Evolutionary conservation across 495 filamentous ascomycete genomes (phyloP).

Genomic region (Elaphomyces granulatus): DNA sequence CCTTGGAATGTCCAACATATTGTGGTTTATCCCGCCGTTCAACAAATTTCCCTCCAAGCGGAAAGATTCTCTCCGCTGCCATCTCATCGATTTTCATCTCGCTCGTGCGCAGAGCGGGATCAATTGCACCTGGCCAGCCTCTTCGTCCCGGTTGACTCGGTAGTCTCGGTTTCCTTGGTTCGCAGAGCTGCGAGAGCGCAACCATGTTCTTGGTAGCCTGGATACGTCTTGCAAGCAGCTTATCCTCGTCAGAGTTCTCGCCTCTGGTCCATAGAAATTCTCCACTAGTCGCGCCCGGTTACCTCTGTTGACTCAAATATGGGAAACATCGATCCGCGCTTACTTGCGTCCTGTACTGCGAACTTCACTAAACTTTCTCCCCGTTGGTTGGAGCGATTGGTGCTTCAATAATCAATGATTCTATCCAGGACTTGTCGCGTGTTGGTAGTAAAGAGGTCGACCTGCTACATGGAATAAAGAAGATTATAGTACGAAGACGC

Average conservation of each 20-base stretch:
- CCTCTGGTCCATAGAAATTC: constrained; percentile 17
- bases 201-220: constrained; percentile 20
- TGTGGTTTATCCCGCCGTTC: constrained; percentile 14
- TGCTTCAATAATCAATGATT: no score
- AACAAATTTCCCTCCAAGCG: constrained; percentile 18
- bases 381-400: no score
- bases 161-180: constrained; percentile 15
- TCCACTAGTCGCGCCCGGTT: constrained; percentile 17
- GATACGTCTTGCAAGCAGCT: constrained; percentile 15
- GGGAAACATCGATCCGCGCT: no score
- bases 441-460: no score
- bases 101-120: constrained; percentile 13
- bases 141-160: constrained; percentile 9
- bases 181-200: constrained; percentile 11
- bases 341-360: no score
- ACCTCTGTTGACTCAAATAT: no score
- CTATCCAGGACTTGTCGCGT: no score
- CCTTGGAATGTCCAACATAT: constrained; percentile 11
- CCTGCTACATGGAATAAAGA: no score
- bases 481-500: no score
- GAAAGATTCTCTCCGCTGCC: constrained; percentile 17
- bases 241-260: constrained; percentile 16
- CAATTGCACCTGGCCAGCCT: constrained; percentile 15
- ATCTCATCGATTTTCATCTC: constrained; percentile 17
- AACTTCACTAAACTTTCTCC: no score